phyloP scores from a whole-genome alignment of 768 basidiomycete genomes.

The Trametes sanguinea region DNA sequence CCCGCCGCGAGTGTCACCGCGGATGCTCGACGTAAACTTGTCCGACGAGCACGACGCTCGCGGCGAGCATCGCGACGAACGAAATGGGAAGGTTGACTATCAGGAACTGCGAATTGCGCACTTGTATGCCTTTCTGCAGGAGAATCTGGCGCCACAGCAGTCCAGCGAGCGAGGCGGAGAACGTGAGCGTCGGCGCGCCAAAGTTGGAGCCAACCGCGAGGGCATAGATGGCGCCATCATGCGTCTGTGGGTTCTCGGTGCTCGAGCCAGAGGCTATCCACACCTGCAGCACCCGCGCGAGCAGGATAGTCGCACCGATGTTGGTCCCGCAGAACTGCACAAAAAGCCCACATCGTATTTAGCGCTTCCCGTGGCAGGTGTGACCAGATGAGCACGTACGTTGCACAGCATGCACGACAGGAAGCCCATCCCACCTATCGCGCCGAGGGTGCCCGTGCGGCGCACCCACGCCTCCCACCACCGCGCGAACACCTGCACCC shows the following conservation, averaged over 20 bases:
- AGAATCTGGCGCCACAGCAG: slow-evolving; percentile 82
- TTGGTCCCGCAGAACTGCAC: slow-evolving; percentile 75
- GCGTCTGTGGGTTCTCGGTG: slow-evolving; percentile 20
- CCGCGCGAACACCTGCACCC: slow-evolving; percentile 79
- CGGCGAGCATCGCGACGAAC: slow-evolving; percentile 64
- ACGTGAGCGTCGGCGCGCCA: slow-evolving; percentile 88
- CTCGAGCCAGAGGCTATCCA: slow-evolving; percentile 29
- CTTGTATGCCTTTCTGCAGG: slow-evolving; percentile 64
- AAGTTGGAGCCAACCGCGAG: slow-evolving; percentile 88
- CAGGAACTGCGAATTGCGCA: slow-evolving; percentile 67
- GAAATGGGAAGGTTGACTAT: slow-evolving; percentile 73
- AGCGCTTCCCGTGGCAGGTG: no score
- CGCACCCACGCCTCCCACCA: slow-evolving; percentile 59
- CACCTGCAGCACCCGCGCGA: slow-evolving; percentile 73
- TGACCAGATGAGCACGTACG: slow-evolving; percentile 30
- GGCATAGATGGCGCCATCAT: slow-evolving; percentile 42
- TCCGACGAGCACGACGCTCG: slow-evolving; percentile 69
- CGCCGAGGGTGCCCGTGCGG: slow-evolving; percentile 38
- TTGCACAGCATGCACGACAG: slow-evolving; percentile 78
- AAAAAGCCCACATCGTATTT: background rate
- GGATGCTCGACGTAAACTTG: slow-evolving; percentile 51
- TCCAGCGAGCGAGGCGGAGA: slow-evolving; percentile 86
- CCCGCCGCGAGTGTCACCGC: background rate
- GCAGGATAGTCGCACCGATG: slow-evolving; percentile 88
- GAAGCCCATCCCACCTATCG: slow-evolving; percentile 57